Base-by-base conservation (phyloP, 2,329 filamentous ascomycete genomes). In the Phialocephala subalpina region DNA sequence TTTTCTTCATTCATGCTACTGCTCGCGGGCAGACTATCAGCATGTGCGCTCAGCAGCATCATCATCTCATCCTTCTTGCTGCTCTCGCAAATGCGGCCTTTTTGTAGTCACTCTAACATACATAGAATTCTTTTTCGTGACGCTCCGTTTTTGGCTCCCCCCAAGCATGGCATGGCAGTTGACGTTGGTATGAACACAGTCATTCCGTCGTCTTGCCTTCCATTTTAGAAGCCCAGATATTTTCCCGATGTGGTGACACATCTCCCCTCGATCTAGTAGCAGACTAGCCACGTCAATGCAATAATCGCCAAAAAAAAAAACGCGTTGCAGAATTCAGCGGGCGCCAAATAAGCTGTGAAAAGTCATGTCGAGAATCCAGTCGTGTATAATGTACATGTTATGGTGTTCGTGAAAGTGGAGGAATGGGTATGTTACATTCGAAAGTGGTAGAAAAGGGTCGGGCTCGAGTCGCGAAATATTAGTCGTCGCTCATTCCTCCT, bases 401-500 rank as follows among this genome's bases (percentile, higher is more conserved):
- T 53, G 27, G 65, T 67, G 47, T 63, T 65, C 59, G n/a, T 63
- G 22, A 62, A 40, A 14, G 27, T 3, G 38, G 33, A 58, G 52
- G 22, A 58, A 68, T 69, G 65, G 45, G 56, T 71, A 71, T 70
- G 63, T 56, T 72, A 72, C 70, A 70, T 20, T 64, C 62, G 62
- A 62, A 56, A 58, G 40, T 35, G 62, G 45, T n/a, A 49, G 38
- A 59, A 60, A 38, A 25, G 40, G 49, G 35, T 58, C 12, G 40
- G 38, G 22, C 27, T 18, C 36, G 18, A 8, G 8, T 56, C 14
- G 33, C 6, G 33, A 35, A 57, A 22, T 9, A 57, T n/a, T 16
- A 22, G n/a, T 16, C 29, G 33, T 20, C n/a, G 6, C 49, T 64
- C 67, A 77, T 71, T 77, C 75, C 62, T 83, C 82, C 72, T 87